These are phyloP conservation scores for Sedum album DNA, from an alignment of 164 flowering plant species.

Conservation along the genomic window DNA sequence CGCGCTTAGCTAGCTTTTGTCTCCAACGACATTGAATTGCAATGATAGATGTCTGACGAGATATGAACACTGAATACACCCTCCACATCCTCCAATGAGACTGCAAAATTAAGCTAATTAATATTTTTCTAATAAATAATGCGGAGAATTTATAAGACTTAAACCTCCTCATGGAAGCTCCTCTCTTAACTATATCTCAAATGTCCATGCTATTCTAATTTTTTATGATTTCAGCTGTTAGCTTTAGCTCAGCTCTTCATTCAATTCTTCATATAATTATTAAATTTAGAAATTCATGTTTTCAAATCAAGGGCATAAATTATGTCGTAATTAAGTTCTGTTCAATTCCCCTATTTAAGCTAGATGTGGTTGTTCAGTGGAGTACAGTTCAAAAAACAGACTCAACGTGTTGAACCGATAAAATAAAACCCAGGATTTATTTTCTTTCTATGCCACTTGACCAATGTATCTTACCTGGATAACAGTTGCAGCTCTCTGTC, in stretches of 20 bases:
- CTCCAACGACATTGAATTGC: constrained; percentile 90
- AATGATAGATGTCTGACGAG: constrained; percentile 42
- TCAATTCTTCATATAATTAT: too few relatives aligned
- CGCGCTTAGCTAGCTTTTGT: constrained; percentile 69
- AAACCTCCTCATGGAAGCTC: not conserved
- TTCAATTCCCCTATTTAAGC: too few relatives aligned
- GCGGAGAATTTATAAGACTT: not conserved
- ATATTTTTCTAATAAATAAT: not conserved
- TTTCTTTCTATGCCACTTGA: not conserved
- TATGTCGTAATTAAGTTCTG: not conserved
- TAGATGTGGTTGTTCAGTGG: too few relatives aligned
- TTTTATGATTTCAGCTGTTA: too few relatives aligned
- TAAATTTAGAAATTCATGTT: too few relatives aligned
- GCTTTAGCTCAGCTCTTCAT: too few relatives aligned
- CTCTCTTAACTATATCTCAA: not conserved
- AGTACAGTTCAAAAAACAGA: too few relatives aligned
- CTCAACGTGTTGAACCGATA: not conserved
- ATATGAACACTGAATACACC: constrained; percentile 36
- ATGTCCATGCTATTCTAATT: not conserved
- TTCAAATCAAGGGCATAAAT: too few relatives aligned
- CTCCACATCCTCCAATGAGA: constrained; percentile 78
- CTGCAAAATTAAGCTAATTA: constrained; percentile 21
- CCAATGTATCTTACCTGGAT: constrained; percentile 62
- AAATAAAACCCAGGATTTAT: not conserved
- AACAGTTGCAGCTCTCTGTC: too few relatives aligned